Base-by-base conservation (phyloP, 805 yeast genomes). In the Candida manassasensis region DNA sequence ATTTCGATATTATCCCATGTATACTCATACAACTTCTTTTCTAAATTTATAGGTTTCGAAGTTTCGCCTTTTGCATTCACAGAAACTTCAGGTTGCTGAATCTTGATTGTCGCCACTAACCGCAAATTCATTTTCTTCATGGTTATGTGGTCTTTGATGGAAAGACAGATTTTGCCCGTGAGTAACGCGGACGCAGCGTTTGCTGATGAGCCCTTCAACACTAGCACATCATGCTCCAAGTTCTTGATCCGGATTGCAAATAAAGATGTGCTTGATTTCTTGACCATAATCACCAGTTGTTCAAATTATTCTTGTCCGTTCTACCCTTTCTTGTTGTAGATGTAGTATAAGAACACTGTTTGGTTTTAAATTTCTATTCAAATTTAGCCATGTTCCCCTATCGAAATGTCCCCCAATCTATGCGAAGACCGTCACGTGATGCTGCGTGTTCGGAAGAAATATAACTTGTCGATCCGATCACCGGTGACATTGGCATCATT, bases 151-250 rank as follows among this genome's bases (percentile, higher is more conserved):
- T 90, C 97, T 9, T 71, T 67, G 1, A 85, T 77, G 1, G 89
- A 73, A 17, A 93, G 59, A 1, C 82, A 88, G 16, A 93, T 79
- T 8, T 77, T 77, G 3, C 98, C 98, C 1, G 82, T 63, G 18
- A 93, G 57, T 5, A 83, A 61, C 3, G 77, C 84, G 2, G 95
- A 79, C 0, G 86, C 71, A 0, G 97, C 95, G 35, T 81, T 89
- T 22, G 72, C 69, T 4, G 82, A 78, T 1, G 81, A 52, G 1
- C 98, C 98, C 46, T 87, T 82, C 21, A 90, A 57, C 6, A 93
- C 74, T 4, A 90, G 59, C 7, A 89, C 90, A 50, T 87, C 93
- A 43, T 79, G 81, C 28, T 84, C 94, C 2, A 73, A 55, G 17
- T 86, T 77, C 14, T 8, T 29, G 24, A 18, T 15, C 12, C 27